Base-by-base conservation (phyloP, 345 rosid genomes). In the Pistacia integerrima region DNA sequence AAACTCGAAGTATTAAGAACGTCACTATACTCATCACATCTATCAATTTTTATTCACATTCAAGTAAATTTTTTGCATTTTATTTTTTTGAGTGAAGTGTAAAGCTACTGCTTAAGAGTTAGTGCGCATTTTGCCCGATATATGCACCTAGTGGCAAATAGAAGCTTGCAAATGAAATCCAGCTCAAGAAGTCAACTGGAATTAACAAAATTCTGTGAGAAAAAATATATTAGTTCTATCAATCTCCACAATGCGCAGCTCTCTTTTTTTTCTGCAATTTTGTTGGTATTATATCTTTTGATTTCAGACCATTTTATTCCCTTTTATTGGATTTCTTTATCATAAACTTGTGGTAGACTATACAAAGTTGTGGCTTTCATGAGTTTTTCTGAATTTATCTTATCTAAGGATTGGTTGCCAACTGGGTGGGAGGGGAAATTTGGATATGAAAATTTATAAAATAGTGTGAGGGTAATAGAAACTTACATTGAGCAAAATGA, bases 101-200 rank as follows among this genome's bases (percentile, higher is more conserved):
- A 25, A 25, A 25, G 25, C 25, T 25, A 25, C 25, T 25, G 25
- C 25, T 25, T 25, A 9, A 68, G 2, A n/a, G 49, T 4, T 35
- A 17, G 33, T 1, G 51, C 44, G 10, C 28, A 8, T 10, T n/a
- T n/a, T 38, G 5, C 2, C 44, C 28, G 17, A n/a, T n/a, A 41
- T 41, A 8, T 41, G 33, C 49, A 28, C 54, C 69, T 44, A 18
- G 20, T 1, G 64, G 16, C 38, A 54, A 20, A 54, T n/a, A 55
- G 38, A 64, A 36, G 69, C 44, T 64, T 55, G 52, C 62, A 52
- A 35, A 36, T 74, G 12, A 18, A 74, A 54, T 74, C 20, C 51
- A 33, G 70, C 22, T 52, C 63, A 36, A 4, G 11, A 16, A 33
- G 11, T 18, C 59, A 30, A 0, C 8, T 52, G 30, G 38, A 12